These are phyloP conservation scores for Tuber brumale DNA, from an alignment of 495 filamentous ascomycete species.

Conservation along the genomic window DNA sequence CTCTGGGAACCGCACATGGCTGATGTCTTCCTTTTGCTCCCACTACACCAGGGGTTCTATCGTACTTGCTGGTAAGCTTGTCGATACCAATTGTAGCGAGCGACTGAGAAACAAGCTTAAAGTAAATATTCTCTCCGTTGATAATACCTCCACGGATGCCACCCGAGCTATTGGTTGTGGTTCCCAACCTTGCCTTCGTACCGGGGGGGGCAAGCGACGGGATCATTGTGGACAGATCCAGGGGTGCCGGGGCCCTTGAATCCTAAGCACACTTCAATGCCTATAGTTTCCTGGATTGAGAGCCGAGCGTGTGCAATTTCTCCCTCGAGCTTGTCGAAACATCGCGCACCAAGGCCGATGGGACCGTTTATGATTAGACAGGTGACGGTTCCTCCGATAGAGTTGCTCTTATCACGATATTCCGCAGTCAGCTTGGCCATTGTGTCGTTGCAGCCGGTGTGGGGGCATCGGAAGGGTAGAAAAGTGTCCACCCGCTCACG, in stretches of 20 bases:
- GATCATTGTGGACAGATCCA: conserved; percentile 88
- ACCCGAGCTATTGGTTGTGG: conserved; percentile 92
- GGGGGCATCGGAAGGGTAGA: conserved; percentile 80
- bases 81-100: conserved; percentile 91
- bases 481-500: conserved; percentile 74
- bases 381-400: conserved; percentile 91
- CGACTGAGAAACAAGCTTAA: conserved; percentile 91
- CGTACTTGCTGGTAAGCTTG: conserved; percentile 77
- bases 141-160: conserved; percentile 96
- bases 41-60: conserved; percentile 63
- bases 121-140: conserved; percentile 92
- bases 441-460: conserved; percentile 53
- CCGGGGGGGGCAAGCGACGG: conserved; percentile 61
- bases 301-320: conserved; percentile 93
- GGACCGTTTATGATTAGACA: conserved; percentile 92
- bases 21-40: conserved; percentile 96
- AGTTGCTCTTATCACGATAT: conserved; percentile 75
- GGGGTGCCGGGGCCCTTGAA: conserved; percentile 83
- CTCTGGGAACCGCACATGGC: conserved; percentile 88
- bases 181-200: conserved; percentile 56
- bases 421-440: conserved; percentile 78
- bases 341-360: conserved; percentile 82
- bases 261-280: conserved; percentile 92
- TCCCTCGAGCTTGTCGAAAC: conserved; percentile 94
- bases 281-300: conserved; percentile 92